Base-by-base conservation (phyloP, 2,329 filamentous ascomycete species). In the Aspergillus aculeatus region DNA sequence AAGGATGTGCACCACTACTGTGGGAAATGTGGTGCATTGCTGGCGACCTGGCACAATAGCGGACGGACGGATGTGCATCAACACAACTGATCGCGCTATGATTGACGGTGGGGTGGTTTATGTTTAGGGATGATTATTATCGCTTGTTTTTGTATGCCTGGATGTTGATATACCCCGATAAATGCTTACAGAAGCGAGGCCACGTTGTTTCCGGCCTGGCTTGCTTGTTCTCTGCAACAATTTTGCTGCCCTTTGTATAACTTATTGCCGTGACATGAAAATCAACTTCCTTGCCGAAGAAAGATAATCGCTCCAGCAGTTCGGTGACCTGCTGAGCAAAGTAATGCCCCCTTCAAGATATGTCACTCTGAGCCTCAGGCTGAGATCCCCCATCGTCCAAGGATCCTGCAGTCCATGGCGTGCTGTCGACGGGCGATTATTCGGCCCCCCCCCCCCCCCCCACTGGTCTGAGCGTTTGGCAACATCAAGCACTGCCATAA, bases 1-100 rank as follows among this genome's bases (percentile, higher is more conserved):
- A 83, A 83, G 68, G 78, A 83, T 56, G 78, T 80, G 4, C 68
- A 78, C 62, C 81, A 83, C 65, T 76, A 76, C 60, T 83, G 81
- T 57, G 78, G 79, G 1, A 72, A 75, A 32, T 83, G 81, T 59
- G 76, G 77, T 35, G 71, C 72, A 1, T 61, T 78, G 57, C 73
- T 83, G 50, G 81, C 80, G 0, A 78, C 75, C 0, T 83, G 79
- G 78, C 80, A 83, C 69, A 75, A 78, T 5, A 81, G 78, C 62
- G 81, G 80, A 0, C 74, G 74, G 31, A 77, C 79, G 0, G 77
- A 81, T 63, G 76, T 82, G 41, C 73, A 80, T 47, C 65, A 67
- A 48, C 60, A 58, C 24, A 54, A 56, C 9, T 38, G 54, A 10
- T 19, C 16, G 52, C 29, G 4, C 32, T 29, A 16, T 23, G 56